A percentile compares a stretch with the other conserved stretches of the same genome.
Conservation (phyloP, 192 early-diverging fungal genomes). For the Ambispora gerdemannii region DNA sequence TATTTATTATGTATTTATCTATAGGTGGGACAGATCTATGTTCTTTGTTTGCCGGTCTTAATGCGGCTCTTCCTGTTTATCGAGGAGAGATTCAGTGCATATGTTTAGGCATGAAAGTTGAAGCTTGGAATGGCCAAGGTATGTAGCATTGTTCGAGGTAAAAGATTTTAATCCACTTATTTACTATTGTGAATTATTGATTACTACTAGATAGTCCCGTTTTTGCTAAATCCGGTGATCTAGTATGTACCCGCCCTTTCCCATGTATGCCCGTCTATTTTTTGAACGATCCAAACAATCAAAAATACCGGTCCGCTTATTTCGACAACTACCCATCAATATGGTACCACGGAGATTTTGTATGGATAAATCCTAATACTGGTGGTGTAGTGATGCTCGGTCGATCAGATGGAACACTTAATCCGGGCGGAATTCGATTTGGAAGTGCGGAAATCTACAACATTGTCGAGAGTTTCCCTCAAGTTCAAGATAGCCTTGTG, state of each 20-base stretch:
- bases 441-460: conserved; percentile 95
- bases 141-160: too few relatives aligned
- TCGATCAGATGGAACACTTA: conserved; percentile 86
- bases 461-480: conserved; percentile 74
- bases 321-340: conserved; percentile 79
- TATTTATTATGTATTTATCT: background rate
- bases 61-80: conserved; percentile 85
- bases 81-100: conserved; percentile 93
- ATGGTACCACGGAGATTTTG: conserved; percentile 98
- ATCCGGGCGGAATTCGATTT: conserved; percentile 90
- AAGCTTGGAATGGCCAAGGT: conserved; percentile 78
- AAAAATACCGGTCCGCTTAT: conserved; percentile 84
- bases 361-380: conserved; percentile 76
- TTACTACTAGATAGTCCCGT: conserved; percentile 54
- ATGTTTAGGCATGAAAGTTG: conserved; percentile 90
- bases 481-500: conserved; percentile 81
- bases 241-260: conserved; percentile 92
- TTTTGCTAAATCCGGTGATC: conserved; percentile 74
- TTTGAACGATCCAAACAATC: conserved; percentile 68
- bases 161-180: too few relatives aligned
- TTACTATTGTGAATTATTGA: too few relatives aligned
- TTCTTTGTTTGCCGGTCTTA: conserved; percentile 92
- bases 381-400: conserved; percentile 96
- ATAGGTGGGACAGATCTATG: conserved; percentile 93
- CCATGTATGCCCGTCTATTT: conserved; percentile 97